These are phyloP conservation scores for Beauveria asiatica DNA, from an alignment of 2,329 filamentous ascomycete genomes.

Conservation along the genomic window DNA sequence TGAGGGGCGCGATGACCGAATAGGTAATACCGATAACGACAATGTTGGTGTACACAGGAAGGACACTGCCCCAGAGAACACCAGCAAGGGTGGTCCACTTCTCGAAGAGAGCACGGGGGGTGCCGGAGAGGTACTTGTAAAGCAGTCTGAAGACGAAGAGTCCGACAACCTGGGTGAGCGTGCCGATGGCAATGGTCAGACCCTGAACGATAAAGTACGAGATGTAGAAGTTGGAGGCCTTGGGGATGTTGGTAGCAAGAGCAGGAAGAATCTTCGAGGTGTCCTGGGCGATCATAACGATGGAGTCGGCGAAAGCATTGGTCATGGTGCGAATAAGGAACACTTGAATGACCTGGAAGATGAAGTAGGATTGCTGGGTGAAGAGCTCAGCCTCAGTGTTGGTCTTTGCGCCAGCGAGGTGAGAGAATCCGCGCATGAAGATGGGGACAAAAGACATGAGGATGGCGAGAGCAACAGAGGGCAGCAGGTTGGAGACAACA, in stretches of 20 bases:
- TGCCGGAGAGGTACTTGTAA: constrained; percentile 64
- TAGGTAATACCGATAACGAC: constrained; percentile 69
- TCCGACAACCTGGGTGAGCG: constrained; percentile 58
- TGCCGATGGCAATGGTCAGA: constrained; percentile 63
- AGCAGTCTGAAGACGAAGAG: constrained; percentile 60
- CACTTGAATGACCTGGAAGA: constrained; percentile 83
- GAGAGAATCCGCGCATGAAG: constrained; percentile 60
- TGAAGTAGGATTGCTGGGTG: constrained; percentile 86
- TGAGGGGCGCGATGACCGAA: constrained; percentile 73
- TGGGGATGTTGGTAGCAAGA: constrained; percentile 67
- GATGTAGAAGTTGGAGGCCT: constrained; percentile 88
- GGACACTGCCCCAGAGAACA: constrained; percentile 68
- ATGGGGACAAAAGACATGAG: constrained; percentile 76
- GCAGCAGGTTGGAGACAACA: constrained; percentile 75
- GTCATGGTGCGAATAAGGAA: constrained; percentile 81
- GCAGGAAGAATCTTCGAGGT: constrained; percentile 55
- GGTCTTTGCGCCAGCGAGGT: constrained; percentile 69
- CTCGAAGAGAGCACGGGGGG: constrained; percentile 68
- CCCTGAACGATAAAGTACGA: constrained; percentile 83
- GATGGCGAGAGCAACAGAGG: constrained; percentile 67
- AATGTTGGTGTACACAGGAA: constrained; percentile 68
- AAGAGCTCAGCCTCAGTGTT: constrained; percentile 75
- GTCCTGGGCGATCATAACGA: constrained; percentile 51
- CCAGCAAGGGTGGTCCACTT: constrained; percentile 62
- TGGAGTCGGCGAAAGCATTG: constrained; percentile 67